A percentile compares a stretch with the other conserved stretches of the same genome.
Evolutionary conservation across 2,329 filamentous ascomycete species (phyloP).

Genomic region (Metarhizium rileyi): DNA sequence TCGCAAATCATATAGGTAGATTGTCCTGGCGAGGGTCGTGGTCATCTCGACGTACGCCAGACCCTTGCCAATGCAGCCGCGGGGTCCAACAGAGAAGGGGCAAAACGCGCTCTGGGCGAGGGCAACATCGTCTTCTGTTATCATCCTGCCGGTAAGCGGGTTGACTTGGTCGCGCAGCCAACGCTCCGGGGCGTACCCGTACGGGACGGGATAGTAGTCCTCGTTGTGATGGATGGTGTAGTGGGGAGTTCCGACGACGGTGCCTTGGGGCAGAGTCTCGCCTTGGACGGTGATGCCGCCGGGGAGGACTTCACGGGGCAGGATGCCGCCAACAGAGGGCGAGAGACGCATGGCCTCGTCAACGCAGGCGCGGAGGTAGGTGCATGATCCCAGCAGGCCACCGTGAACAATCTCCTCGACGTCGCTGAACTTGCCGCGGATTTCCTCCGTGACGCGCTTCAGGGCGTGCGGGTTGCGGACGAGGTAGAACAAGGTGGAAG

Average conservation of each 20-base stretch:
- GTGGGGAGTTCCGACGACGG: slow-evolving; percentile 53
- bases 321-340: slow-evolving; percentile 49
- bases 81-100: slow-evolving; percentile 60
- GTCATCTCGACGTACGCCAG: slow-evolving; percentile 60
- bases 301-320: slow-evolving; percentile 48
- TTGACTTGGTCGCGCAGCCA: slow-evolving; percentile 46
- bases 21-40: slow-evolving; percentile 48
- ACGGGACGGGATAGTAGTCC: slow-evolving; percentile 50
- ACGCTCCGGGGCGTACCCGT: slow-evolving; percentile 51
- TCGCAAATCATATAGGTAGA: slow-evolving; percentile 53
- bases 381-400: slow-evolving; percentile 35
- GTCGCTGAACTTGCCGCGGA: slow-evolving; percentile 39
- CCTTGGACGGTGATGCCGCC: slow-evolving; percentile 47
- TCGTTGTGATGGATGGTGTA: slow-evolving; percentile 61
- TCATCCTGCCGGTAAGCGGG: slow-evolving; percentile 24
- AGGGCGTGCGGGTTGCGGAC: slow-evolving; percentile 41
- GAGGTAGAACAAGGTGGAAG: slow-evolving; percentile 54
- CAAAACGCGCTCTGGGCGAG: slow-evolving; percentile 61
- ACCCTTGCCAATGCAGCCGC: slow-evolving; percentile 64
- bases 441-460: slow-evolving; percentile 36
- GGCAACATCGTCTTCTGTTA: slow-evolving; percentile 40
- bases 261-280: slow-evolving; percentile 44
- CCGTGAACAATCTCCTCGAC: slow-evolving; percentile 48
- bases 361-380: slow-evolving; percentile 54
- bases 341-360: slow-evolving; percentile 57